Percentiles rank a stretch among this genome's conserved stretches.
phyloP scores from a whole-genome alignment of 495 filamentous ascomycete species.

The Margaritispora aquatica region DNA sequence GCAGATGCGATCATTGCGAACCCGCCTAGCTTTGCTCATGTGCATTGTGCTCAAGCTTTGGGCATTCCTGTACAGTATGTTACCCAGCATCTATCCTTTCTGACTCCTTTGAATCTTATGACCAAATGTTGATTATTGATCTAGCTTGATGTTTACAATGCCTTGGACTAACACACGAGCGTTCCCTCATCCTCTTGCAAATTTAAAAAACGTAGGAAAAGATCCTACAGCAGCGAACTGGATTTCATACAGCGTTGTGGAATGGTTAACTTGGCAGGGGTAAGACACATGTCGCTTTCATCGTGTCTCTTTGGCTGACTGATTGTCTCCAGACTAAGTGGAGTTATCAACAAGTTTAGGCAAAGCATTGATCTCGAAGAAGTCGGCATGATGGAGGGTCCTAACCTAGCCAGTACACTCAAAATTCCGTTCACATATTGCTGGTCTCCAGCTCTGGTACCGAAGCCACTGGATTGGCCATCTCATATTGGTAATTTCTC shows the following conservation, averaged over 20 bases:
- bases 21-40: constrained; percentile 60
- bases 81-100: background rate
- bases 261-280: constrained; percentile 66
- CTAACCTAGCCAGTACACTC: constrained; percentile 22
- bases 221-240: constrained; percentile 48
- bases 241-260: constrained; percentile 54
- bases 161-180: constrained; percentile 52
- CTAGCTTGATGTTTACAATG: constrained; percentile 54
- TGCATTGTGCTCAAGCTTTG: constrained; percentile 57
- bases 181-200: constrained; percentile 52
- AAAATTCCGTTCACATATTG: constrained; percentile 58
- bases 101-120: background rate
- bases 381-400: constrained; percentile 25
- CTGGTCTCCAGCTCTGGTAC: constrained; percentile 58
- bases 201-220: constrained; percentile 23
- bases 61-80: constrained; percentile 49
- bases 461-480: constrained; percentile 57
- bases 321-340: background rate
- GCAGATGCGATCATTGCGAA: constrained; percentile 65
- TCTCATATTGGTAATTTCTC: constrained; percentile 39
- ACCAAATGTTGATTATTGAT: constrained; percentile 31
- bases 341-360: background rate
- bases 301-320: background rate
- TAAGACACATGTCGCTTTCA: constrained; percentile 14
- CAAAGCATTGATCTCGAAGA: constrained; percentile 42